phyloP scores from a whole-genome alignment of 2,329 filamentous ascomycete species.

The Chalaropsis thielavioides region DNA sequence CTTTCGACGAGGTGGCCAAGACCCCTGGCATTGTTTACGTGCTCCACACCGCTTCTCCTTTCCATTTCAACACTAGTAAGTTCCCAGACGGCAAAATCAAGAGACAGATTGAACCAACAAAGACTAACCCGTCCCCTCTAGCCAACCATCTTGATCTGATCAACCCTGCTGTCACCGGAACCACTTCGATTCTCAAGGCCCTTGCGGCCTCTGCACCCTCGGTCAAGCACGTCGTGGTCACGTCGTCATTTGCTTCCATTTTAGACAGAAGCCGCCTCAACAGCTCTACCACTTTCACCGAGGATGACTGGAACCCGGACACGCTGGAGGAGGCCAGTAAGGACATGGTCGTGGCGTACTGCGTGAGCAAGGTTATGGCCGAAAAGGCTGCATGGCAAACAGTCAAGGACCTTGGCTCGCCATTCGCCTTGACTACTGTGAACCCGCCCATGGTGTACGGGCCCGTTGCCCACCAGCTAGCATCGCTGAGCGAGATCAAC shows the following conservation, averaged over 20 bases:
- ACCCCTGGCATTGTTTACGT: constrained; percentile 33
- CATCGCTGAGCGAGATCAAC: constrained; percentile 34
- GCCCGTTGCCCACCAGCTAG: constrained; percentile 36
- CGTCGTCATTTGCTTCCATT: constrained; percentile 42
- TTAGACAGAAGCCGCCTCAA: constrained; percentile 27
- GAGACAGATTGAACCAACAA: background rate
- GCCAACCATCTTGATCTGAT: constrained; percentile 39
- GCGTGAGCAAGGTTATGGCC: constrained; percentile 40
- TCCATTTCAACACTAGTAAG: constrained; percentile 38
- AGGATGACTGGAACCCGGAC: constrained; percentile 40
- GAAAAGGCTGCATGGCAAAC: constrained; percentile 42
- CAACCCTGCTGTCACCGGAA: constrained; percentile 43
- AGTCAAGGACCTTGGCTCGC: constrained; percentile 29
- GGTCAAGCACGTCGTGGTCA: constrained; percentile 58
- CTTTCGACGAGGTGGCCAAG: constrained; percentile 50
- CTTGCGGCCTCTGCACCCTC: constrained; percentile 42
- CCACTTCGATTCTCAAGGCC: constrained; percentile 56
- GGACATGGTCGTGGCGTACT: constrained; percentile 33
- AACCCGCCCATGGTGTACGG: constrained; percentile 43
- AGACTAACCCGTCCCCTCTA: constrained; percentile 16
- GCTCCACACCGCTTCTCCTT: constrained; percentile 46
- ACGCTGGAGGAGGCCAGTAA: constrained; percentile 31
- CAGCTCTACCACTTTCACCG: constrained; percentile 28
- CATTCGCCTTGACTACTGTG: constrained; percentile 39
- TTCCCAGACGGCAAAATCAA: background rate